phyloP scores from a whole-genome alignment of 1,139 yeast genomes.

The Zygosaccharomyces pseudobailii region DNA sequence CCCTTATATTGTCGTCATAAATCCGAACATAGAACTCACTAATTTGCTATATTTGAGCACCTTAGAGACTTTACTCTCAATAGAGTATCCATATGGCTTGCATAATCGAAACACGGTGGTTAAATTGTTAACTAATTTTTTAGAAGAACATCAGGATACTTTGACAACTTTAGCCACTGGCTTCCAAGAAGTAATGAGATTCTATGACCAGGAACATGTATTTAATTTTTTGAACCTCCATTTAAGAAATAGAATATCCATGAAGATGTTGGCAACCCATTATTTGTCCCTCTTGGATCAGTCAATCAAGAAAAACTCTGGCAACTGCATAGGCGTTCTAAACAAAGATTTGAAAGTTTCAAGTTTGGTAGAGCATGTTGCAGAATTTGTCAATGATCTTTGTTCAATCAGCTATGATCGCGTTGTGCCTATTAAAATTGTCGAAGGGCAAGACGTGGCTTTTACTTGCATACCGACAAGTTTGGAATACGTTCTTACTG shows the following conservation, averaged over 20 bases:
- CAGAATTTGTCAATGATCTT: conserved; percentile 75
- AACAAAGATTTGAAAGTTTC: conserved; percentile 60
- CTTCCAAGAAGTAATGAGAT: conserved; percentile 63
- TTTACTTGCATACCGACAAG: conserved; percentile 85
- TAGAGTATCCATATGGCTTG: conserved; percentile 42
- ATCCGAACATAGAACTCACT: conserved; percentile 84
- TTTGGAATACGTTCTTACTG: conserved; percentile 80
- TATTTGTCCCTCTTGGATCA: conserved; percentile 58
- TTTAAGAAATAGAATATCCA: conserved; percentile 74
- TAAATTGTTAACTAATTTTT: conserved; percentile 50
- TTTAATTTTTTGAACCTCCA: conserved; percentile 69
- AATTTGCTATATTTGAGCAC: conserved; percentile 70
- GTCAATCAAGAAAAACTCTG: conserved; percentile 33
- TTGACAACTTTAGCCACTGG: conserved; percentile 78
- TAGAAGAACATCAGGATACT: conserved; percentile 77
- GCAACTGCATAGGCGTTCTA: conserved; percentile 58
- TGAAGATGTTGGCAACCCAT: conserved; percentile 81
- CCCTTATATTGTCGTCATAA: conserved; percentile 79
- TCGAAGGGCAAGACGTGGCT: conserved; percentile 44
- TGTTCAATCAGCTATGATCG: conserved; percentile 78
- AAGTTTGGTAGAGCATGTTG: conserved; percentile 55
- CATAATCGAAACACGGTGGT: conserved; percentile 53
- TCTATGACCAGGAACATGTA: conserved; percentile 47
- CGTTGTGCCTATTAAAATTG: conserved; percentile 55
- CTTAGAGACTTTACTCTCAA: conserved; percentile 54